Evolutionary conservation across 2,329 filamentous ascomycete genomes (phyloP).

Genomic region (Fusarium praegraminearum): DNA sequence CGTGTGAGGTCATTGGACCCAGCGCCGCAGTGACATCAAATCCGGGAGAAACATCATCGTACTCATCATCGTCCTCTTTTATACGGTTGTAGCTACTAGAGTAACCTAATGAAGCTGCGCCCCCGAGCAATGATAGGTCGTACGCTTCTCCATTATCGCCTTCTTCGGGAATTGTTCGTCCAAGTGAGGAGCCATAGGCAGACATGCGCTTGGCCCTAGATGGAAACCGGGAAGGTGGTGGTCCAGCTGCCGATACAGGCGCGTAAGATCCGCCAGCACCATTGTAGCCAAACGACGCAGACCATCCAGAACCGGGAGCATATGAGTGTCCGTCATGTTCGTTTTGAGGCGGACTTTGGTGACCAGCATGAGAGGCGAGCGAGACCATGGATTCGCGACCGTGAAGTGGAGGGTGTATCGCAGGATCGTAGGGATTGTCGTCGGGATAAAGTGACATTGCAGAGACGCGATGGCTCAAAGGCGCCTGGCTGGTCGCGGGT

Average conservation of each 20-base stretch:
- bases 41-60: constrained; percentile 51
- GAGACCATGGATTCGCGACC: constrained; percentile 57
- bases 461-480: constrained; percentile 51
- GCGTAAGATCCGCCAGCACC: constrained; percentile 47
- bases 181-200: constrained; percentile 44
- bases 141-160: constrained; percentile 59
- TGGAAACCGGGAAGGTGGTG: constrained; percentile 35
- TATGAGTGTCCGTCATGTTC: constrained; percentile 41
- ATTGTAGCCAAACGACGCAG: constrained; percentile 49
- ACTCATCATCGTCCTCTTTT: constrained; percentile 37
- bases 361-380: constrained; percentile 51
- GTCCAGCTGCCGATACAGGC: constrained; percentile 43
- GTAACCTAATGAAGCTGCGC: constrained; percentile 57
- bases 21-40: constrained; percentile 62
- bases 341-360: constrained; percentile 29
- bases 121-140: constrained; percentile 57
- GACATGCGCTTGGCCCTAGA: constrained; percentile 45
- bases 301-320: constrained; percentile 41
- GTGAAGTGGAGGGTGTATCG: constrained; percentile 44
- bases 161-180: constrained; percentile 46
- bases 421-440: constrained; percentile 46
- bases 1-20: constrained; percentile 60
- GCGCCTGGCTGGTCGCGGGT: constrained; percentile 24
- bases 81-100: constrained; percentile 51
- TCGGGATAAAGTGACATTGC: constrained; percentile 52